Evolutionary conservation across 495 filamentous ascomycete species (phyloP), one percentile per base, ranked within the genome.

Genomic region (Penicillium cataractarum): DNA sequence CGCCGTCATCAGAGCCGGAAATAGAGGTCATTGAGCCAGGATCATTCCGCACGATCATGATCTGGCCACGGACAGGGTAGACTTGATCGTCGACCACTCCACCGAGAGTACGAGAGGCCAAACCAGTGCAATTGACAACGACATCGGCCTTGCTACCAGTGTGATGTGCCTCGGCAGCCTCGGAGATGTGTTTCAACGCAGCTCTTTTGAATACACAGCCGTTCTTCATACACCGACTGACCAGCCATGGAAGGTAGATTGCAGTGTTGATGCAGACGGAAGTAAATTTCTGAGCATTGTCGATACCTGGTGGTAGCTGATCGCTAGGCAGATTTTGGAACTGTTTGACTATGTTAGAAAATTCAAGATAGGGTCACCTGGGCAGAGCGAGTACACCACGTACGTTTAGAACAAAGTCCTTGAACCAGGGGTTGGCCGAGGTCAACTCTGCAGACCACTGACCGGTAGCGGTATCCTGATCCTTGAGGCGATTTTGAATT

Each of bases 201-300:
- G 62, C 79, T 27, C 85, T 74, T 39, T 78, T 83, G 67, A 97
- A 76, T 7, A 84, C 73, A 3, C 88, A 87, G n/a, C 90, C 91
- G 27, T 81, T 78, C 65, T 80, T 82, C 21, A 87, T 78, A 77
- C 91, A 96, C 74, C 92, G 87, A 0, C 84, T 84, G 0, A 87
- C 72, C 0, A 97, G 83, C 82, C 89, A 97, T 2, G 89, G 86
- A 15, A 95, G 84, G 78, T 97, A 96, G 54, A 96, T 64, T 55
- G 90, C 85, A 0, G 88, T 86, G 77, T 97, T 97, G 68, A 97
- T 92, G 75, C 92, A 97, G 35, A 94, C 87, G 0, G 89, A 92
- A 5, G 82, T 90, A 71, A 92, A 96, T 40, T 78, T 76, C 33
- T 83, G 89, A 10, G 82, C 93, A 12, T 84, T 87, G 58, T 90